Evolutionary conservation across 129 eudicot genomes (phyloP), one percentile per base, ranked within the genome.

Genomic region (Centrapalus pauciflorus): DNA sequence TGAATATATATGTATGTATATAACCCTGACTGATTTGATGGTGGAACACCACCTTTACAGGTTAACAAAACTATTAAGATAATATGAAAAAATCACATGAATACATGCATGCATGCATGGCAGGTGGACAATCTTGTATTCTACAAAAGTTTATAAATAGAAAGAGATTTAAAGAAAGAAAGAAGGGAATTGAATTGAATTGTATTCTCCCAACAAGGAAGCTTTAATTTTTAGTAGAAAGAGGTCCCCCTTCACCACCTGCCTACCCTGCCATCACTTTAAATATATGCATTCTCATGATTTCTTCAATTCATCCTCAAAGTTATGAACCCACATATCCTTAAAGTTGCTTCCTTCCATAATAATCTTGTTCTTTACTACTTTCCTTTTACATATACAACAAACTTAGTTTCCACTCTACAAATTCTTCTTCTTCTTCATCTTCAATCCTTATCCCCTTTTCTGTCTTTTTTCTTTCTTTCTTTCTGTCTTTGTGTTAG

Each of bases 91-190:
- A n/a, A n/a, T n/a, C n/a, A n/a, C n/a, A n/a, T n/a, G n/a, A n/a
- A 66, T 43, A 37, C 56, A 62, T 67, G 54, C 59, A 61, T 64
- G 74, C 77, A 79, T 76, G 77, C 67, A 78, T 78, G 87, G 70
- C 64, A 75, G 66, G 59, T 69, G 84, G 87, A 85, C 89, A 89
- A 76, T 76, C 96, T 89, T 89, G 74, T 72, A 85, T 79, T 76
- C 96, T 78, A 89, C 96, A 89, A 89, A 89, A 89, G 96, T 74
- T 40, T 58, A 51, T 5, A 61, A 70, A 10, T 43, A 77, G 66
- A 77, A 64, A 61, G 65, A 69, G 4, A 76, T 7, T 67, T 21
- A 56, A 66, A 66, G 43, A 26, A 20, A 43, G 30, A 51, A 55
- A 43, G 19, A 23, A 40, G 54, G 35, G 29, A 69, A 37, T 57